These are phyloP conservation scores for Hypsizygus marmoreus DNA, from an alignment of 768 basidiomycete species.

Conservation along the genomic window DNA sequence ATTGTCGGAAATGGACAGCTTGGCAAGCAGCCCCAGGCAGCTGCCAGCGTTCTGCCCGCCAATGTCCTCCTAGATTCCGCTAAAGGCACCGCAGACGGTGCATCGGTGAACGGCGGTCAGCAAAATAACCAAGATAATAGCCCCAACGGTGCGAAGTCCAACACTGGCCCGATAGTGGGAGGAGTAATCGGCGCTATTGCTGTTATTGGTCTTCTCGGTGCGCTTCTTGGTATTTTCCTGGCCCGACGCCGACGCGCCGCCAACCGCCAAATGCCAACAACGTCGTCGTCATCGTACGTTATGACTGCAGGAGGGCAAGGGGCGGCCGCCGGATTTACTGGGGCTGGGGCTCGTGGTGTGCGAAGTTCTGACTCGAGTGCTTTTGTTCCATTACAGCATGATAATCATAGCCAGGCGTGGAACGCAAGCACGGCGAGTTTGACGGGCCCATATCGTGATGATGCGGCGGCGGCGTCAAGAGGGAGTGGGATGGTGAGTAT, in stretches of 20 bases:
- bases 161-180: slow-evolving; percentile 49
- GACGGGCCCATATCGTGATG: slow-evolving; percentile 37
- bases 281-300: slow-evolving; percentile 24
- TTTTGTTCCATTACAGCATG: slow-evolving; percentile 71
- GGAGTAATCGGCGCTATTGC: slow-evolving; percentile 56
- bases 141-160: slow-evolving; percentile 24
- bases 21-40: slow-evolving; percentile 53
- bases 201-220: slow-evolving; percentile 51
- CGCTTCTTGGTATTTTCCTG: slow-evolving; percentile 52
- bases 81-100: slow-evolving; percentile 35
- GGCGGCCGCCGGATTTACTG: slow-evolving; percentile 7
- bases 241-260: slow-evolving; percentile 52
- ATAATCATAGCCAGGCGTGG: slow-evolving; percentile 59
- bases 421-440: slow-evolving; percentile 54
- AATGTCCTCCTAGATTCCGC: slow-evolving; percentile 47
- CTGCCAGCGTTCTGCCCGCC: slow-evolving; percentile 47
- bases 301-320: slow-evolving; percentile 20
- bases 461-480: slow-evolving; percentile 15
- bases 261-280: slow-evolving; percentile 18
- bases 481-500: slow-evolving; percentile 33
- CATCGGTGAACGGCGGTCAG: slow-evolving; percentile 12
- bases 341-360: slow-evolving; percentile 30
- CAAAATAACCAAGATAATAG: slow-evolving; percentile 12
- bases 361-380: slow-evolving; percentile 67
- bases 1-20: slow-evolving; percentile 70